Conservation (phyloP, 345 rosid species). For the Geranium rotundifolium region DNA sequence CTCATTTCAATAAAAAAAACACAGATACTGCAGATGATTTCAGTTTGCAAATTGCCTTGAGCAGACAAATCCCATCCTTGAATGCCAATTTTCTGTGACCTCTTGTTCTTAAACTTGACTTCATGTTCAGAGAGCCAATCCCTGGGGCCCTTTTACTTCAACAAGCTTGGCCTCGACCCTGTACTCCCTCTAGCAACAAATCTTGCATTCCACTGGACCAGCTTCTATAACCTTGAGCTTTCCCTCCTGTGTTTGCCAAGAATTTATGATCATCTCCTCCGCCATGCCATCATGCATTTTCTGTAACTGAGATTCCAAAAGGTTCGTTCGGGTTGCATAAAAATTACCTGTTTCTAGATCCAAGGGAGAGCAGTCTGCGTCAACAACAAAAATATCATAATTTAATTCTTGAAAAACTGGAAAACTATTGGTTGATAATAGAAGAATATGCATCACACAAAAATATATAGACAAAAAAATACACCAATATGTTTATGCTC, state of each 20-base stretch:
- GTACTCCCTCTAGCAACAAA: slow-evolving; percentile 68
- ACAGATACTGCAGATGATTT: too few species aligned
- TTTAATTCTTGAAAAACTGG: background rate
- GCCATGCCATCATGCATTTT: slow-evolving; percentile 61
- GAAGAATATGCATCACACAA: too few species aligned
- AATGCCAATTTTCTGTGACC: too few species aligned
- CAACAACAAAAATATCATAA: background rate
- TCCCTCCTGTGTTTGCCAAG: slow-evolving; percentile 65
- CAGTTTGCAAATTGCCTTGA: too few species aligned
- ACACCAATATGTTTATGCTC: too few species aligned
- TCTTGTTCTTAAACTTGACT: too few species aligned
- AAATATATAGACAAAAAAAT: too few species aligned
- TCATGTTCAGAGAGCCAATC: slow-evolving; percentile 61
- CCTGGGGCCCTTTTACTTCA: slow-evolving; percentile 77
- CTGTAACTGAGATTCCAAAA: slow-evolving; percentile 48
- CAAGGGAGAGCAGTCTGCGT: slow-evolving; percentile 70
- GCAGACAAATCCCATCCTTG: too few species aligned
- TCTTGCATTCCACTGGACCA: slow-evolving; percentile 99
- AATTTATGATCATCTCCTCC: slow-evolving; percentile 65
- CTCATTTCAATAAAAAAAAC: too few species aligned
- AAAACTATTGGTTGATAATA: too few species aligned
- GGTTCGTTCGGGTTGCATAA: slow-evolving; percentile 40
- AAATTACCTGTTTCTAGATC: slow-evolving; percentile 69
- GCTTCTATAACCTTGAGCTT: slow-evolving; percentile 66
- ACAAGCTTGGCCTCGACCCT: slow-evolving; percentile 92